Evolutionary conservation across 2,329 filamentous ascomycete genomes (phyloP).

Genomic region (Alternaria sp.): DNA sequence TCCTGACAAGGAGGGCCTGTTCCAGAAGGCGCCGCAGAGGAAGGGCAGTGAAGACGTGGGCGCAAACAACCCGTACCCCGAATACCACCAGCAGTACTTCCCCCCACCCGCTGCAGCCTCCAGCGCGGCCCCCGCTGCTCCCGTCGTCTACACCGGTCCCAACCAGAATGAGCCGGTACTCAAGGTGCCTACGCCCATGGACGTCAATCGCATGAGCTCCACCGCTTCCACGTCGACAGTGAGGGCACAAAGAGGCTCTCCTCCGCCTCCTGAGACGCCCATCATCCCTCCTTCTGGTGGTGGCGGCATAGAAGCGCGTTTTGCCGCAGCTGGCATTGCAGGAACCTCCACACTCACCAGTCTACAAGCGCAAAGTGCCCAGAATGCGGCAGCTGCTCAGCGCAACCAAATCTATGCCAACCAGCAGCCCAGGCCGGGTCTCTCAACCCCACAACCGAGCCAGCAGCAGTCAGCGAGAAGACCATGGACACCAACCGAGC

Average conservation of each 20-base stretch:
- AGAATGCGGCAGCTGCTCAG: constrained; percentile 83
- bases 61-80: constrained; percentile 56
- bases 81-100: constrained; percentile 70
- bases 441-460: constrained; percentile 56
- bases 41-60: constrained; percentile 31
- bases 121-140: constrained; percentile 3
- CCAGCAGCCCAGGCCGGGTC: constrained; percentile 56
- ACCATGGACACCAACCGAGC: constrained; percentile 95
- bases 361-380: constrained; percentile 75
- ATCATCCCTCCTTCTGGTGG: constrained; percentile 77
- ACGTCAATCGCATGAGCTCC: constrained; percentile 72
- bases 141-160: constrained; percentile 24
- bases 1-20: constrained; percentile 81
- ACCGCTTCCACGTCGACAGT: constrained; percentile 95
- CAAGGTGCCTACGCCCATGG: constrained; percentile 61
- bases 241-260: constrained; percentile 87
- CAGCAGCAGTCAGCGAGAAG: constrained; percentile 61
- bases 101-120: constrained; percentile 53
- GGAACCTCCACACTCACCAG: constrained; percentile 83
- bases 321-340: constrained; percentile 89
- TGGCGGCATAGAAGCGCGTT: constrained; percentile 88
- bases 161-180: constrained; percentile 51
- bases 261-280: constrained; percentile 92
- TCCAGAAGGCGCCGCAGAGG: constrained; percentile 68
- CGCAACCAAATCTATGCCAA: constrained; percentile 76